These are phyloP conservation scores for Fusarium sp. DNA, from an alignment of 2,329 filamentous ascomycete species.

Conservation along the genomic window DNA sequence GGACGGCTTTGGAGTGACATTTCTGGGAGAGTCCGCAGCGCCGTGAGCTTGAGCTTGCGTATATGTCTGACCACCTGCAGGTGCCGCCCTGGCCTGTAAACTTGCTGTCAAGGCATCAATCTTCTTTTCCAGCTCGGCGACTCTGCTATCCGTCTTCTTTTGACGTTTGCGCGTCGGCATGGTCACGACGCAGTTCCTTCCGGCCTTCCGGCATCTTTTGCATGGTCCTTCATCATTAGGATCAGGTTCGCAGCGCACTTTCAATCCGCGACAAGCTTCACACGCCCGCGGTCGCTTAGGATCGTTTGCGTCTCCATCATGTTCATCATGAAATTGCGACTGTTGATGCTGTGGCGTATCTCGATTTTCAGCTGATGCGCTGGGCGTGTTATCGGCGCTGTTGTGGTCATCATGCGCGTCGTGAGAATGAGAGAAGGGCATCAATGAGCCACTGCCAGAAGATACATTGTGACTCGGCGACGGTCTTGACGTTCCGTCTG, in stretches of 20 bases:
- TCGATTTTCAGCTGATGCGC: conserved; percentile 41
- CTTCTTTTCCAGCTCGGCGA: conserved; percentile 92
- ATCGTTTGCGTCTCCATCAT: conserved; percentile 54
- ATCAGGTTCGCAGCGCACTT: conserved; percentile 88
- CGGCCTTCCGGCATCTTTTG: conserved; percentile 82
- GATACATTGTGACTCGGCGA: conserved; percentile 36
- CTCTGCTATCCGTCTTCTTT: conserved; percentile 90
- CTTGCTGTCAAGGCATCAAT: conserved; percentile 89
- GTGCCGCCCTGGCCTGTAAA: conserved; percentile 67
- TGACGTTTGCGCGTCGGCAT: conserved; percentile 81
- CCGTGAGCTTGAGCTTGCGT: conserved; percentile 8
- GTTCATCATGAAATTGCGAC: conserved; percentile 37
- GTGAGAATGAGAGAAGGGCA: conserved; percentile 27
- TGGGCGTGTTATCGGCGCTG: conserved; percentile 35
- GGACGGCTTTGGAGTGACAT: conserved; percentile 15
- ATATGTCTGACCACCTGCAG: conserved; percentile 26
- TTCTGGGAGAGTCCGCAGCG: conserved; percentile 22
- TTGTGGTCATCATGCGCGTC: conserved; percentile 26
- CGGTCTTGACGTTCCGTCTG: conserved; percentile 28
- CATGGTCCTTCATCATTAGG: conserved; percentile 73
- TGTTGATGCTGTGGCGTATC: conserved; percentile 22
- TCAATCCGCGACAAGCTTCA: conserved; percentile 79
- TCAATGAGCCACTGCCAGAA: conserved; percentile 9
- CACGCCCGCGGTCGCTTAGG: conserved; percentile 77
- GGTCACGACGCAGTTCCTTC: conserved; percentile 81